Percentiles rank a stretch among this genome's conserved stretches.
Conservation (phyloP, 768 basidiomycete genomes). For the Pulveroboletus sp. region DNA sequence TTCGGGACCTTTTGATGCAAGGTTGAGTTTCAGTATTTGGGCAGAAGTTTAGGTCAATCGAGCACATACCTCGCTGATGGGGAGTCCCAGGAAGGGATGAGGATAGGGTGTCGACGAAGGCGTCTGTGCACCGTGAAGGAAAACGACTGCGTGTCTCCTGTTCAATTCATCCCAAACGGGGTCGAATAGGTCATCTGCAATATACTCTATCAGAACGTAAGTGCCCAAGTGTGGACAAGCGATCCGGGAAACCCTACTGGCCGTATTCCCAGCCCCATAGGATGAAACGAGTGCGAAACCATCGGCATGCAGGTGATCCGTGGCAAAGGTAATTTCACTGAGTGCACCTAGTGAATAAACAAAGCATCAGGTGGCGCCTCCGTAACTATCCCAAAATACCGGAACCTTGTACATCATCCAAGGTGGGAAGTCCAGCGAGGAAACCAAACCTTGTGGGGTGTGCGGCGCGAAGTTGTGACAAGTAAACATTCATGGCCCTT, state of each 20-base stretch:
- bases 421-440: constrained; percentile 59
- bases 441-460: constrained; percentile 62
- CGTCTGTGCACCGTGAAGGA: constrained; percentile 68
- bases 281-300: constrained; percentile 66
- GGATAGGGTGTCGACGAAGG: constrained; percentile 62
- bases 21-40: constrained; percentile 2
- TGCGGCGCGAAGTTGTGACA: constrained; percentile 43
- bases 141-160: constrained; percentile 53
- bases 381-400: background rate
- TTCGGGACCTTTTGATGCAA: constrained; percentile 55
- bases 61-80: constrained; percentile 55
- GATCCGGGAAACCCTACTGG: constrained; percentile 39
- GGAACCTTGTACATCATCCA: constrained; percentile 58
- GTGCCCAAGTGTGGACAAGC: background rate
- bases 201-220: constrained; percentile 43
- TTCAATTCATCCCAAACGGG: constrained; percentile 69
- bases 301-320: constrained; percentile 58
- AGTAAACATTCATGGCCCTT: constrained; percentile 44
- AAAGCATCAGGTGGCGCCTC: constrained; percentile 3
- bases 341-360: constrained; percentile 43
- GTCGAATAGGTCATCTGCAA: constrained; percentile 61
- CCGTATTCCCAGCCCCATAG: constrained; percentile 50
- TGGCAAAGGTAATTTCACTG: constrained; percentile 53
- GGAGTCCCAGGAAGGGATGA: constrained; percentile 59
- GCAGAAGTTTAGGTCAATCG: constrained; percentile 3